phyloP scores from a whole-genome alignment of 306 rosid species.

The Acacia melanoxylon region DNA sequence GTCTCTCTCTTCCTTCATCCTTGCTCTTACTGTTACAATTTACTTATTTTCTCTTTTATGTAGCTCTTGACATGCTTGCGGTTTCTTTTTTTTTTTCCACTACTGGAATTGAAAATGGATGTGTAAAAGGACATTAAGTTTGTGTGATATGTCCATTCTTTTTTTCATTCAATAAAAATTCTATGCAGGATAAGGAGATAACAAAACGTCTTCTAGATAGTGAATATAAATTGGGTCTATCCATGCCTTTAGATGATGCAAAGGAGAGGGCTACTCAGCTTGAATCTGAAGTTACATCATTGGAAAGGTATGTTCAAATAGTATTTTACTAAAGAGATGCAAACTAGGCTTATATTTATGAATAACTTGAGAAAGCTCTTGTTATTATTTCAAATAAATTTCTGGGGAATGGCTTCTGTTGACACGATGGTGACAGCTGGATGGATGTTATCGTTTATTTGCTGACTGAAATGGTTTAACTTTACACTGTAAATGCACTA shows the following conservation, averaged over 20 bases:
- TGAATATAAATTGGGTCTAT: slow-evolving; percentile 76
- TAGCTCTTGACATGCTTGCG: neutral
- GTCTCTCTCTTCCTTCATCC: neutral
- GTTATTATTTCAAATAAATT: slow-evolving; percentile 12
- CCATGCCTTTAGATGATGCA: slow-evolving; percentile 87
- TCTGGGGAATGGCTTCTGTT: slow-evolving; percentile 8
- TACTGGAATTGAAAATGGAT: neutral
- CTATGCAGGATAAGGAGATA: slow-evolving; percentile 69
- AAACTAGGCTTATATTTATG: slow-evolving; percentile 3
- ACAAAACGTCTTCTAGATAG: slow-evolving; percentile 83
- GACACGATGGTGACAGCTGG: neutral
- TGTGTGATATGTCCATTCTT: neutral
- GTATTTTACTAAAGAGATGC: neutral
- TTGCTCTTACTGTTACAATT: neutral
- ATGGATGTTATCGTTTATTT: neutral
- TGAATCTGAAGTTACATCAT: slow-evolving; percentile 72
- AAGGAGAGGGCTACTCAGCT: slow-evolving; percentile 81
- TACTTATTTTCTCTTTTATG: neutral
- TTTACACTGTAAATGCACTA: neutral
- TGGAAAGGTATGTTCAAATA: slow-evolving; percentile 66
- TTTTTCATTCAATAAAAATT: neutral
- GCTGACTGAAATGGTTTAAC: neutral
- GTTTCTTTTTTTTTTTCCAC: neutral
- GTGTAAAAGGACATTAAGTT: neutral
- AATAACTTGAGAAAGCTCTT: slow-evolving; percentile 14